A percentile compares a stretch with the other conserved stretches of the same genome.
Conservation (phyloP, 2,329 filamentous ascomycete species). For the Curvularia eragrostidis region DNA sequence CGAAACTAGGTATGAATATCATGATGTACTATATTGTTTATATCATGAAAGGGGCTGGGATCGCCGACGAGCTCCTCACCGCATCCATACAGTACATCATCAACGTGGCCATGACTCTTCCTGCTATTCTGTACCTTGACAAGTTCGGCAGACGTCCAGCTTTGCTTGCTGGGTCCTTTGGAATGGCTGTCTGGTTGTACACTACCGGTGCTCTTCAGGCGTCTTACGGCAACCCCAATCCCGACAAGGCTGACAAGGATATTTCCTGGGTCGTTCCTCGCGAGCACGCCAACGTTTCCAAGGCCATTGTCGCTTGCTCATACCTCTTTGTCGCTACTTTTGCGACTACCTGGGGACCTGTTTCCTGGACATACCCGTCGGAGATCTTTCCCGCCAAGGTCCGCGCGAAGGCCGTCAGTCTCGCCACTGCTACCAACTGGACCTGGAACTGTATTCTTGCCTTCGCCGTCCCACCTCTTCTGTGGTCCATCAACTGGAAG, state of each 20-base stretch:
- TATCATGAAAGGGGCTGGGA: constrained; percentile 65
- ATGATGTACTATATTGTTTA: constrained; percentile 61
- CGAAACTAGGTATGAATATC: constrained; percentile 2
- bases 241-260: constrained; percentile 44
- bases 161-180: constrained; percentile 62
- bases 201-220: constrained; percentile 67
- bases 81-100: constrained; percentile 70
- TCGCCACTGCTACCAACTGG: constrained; percentile 51
- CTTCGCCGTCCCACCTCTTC: constrained; percentile 51
- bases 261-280: constrained; percentile 65
- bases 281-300: constrained; percentile 60
- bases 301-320: constrained; percentile 58
- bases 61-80: constrained; percentile 64
- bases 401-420: constrained; percentile 51
- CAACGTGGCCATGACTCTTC: constrained; percentile 66
- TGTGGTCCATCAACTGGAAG: constrained; percentile 52
- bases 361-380: constrained; percentile 47
- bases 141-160: constrained; percentile 64
- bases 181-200: constrained; percentile 67
- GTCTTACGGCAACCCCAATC: constrained; percentile 58
- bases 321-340: constrained; percentile 55
- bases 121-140: constrained; percentile 67
- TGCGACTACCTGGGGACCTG: constrained; percentile 52
- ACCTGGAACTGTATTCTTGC: constrained; percentile 51
- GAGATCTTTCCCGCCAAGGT: constrained; percentile 52